Percentiles rank a stretch among this genome's conserved stretches.
These are phyloP conservation scores for Magnolia sinica DNA, from an alignment of 164 flowering plant genomes.

Conservation along the genomic window DNA sequence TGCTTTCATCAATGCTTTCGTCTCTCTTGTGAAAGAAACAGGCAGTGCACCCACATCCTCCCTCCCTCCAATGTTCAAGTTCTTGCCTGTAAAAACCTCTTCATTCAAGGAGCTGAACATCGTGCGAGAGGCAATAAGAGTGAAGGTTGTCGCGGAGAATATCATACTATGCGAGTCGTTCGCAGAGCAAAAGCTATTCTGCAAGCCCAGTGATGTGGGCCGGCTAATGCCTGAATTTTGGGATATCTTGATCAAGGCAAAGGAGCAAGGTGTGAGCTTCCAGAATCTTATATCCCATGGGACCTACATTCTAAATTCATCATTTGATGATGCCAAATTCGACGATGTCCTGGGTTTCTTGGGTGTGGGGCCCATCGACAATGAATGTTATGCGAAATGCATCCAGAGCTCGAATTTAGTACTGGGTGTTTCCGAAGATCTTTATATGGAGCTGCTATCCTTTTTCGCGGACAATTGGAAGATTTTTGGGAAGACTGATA, in stretches of 20 bases:
- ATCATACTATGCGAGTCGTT: slow-evolving; percentile 27
- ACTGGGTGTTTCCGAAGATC: slow-evolving; percentile 18
- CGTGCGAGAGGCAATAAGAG: slow-evolving; percentile 18
- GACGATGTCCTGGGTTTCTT: slow-evolving; percentile 15
- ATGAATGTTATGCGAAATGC: slow-evolving; percentile 16
- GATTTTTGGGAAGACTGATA: not conserved
- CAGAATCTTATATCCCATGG: slow-evolving; percentile 27
- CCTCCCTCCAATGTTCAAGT: slow-evolving; percentile 9
- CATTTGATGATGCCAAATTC: slow-evolving; percentile 6
- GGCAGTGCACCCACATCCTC: slow-evolving; percentile 15
- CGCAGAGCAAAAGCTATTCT: slow-evolving; percentile 18
- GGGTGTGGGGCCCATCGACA: slow-evolving; percentile 7
- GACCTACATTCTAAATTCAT: slow-evolving; percentile 9
- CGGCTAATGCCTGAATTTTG: slow-evolving; percentile 21
- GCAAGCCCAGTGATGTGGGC: slow-evolving; percentile 25
- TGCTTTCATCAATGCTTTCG: slow-evolving; percentile 27
- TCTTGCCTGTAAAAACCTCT: slow-evolving; percentile 21
- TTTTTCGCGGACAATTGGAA: slow-evolving; percentile 19
- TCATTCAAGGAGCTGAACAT: slow-evolving; percentile 13
- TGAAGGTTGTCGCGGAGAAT: slow-evolving; percentile 5
- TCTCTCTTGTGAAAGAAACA: slow-evolving; percentile 16
- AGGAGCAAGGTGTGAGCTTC: slow-evolving; percentile 26
- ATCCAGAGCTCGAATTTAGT: slow-evolving; percentile 13
- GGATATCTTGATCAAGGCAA: slow-evolving; percentile 26
- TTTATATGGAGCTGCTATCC: slow-evolving; percentile 22